Evolutionary conservation across 169 alveolate species (phyloP).

Genomic region (Plasmodium inui): DNA sequence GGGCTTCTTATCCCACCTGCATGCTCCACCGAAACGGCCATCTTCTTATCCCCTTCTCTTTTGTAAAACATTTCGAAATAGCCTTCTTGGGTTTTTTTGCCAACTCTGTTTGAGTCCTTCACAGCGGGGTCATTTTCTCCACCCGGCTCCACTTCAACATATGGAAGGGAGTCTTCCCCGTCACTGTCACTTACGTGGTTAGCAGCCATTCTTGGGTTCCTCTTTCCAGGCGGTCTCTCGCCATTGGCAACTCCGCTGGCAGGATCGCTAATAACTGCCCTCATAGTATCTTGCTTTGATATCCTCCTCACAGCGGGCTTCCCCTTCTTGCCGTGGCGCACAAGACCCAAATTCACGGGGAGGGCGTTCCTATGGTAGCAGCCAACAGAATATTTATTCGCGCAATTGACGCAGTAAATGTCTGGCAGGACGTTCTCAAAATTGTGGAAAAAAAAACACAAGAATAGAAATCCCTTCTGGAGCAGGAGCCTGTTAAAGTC

Average conservation of each 20-base stretch:
- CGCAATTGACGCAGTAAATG: constrained; percentile 43
- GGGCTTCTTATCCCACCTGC: background rate
- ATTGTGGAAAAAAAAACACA: constrained; percentile 48
- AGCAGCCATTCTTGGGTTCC: background rate
- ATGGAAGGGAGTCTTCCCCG: background rate
- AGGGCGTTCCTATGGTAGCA: background rate
- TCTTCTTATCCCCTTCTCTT: background rate
- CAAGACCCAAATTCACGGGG: background rate
- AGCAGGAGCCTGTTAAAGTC: constrained; percentile 27
- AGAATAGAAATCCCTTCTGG: constrained; percentile 47
- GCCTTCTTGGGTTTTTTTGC: background rate
- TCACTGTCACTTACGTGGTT: background rate
- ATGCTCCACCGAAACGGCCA: background rate
- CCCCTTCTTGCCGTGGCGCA: background rate
- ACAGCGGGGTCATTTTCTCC: background rate
- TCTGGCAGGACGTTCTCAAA: constrained; percentile 21
- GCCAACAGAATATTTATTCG: constrained; percentile 37
- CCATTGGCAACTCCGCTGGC: background rate
- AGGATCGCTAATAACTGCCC: background rate
- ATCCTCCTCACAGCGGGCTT: background rate
- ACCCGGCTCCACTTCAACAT: background rate
- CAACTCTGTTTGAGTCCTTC: background rate
- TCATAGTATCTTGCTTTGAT: background rate
- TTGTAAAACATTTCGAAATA: background rate
- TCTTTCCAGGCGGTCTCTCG: background rate